phyloP scores from a whole-genome alignment of 2,329 filamentous ascomycete genomes.

The Ophiostoma himal-ulmi region DNA sequence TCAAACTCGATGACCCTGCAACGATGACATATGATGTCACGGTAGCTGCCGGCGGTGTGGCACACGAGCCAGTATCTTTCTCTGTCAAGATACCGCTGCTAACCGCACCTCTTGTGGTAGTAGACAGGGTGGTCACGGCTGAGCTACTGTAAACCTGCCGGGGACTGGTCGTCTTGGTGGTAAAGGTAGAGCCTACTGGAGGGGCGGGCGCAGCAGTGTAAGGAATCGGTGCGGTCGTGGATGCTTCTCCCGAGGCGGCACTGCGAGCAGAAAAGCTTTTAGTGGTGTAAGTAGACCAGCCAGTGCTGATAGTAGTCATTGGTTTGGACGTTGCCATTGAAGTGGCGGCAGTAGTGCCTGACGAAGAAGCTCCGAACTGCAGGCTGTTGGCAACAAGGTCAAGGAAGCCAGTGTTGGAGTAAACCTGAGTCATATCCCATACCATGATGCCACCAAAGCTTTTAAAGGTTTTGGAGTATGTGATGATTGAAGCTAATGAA shows the following conservation, averaged over 20 bases:
- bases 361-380: not conserved
- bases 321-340: not conserved
- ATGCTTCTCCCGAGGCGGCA: not conserved
- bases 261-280: not conserved
- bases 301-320: not conserved
- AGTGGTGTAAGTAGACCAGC: not conserved
- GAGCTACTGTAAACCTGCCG: not conserved
- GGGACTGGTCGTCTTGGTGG: not conserved
- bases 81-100: not conserved
- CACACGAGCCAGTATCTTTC: not conserved
- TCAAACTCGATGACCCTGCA: not conserved
- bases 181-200: not conserved
- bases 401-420: conserved; percentile 53
- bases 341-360: not conserved
- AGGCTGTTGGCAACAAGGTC: conserved; percentile 38
- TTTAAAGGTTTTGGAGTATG: conserved; percentile 48
- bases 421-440: conserved; percentile 61
- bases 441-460: conserved; percentile 65
- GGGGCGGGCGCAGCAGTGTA: not conserved
- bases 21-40: not conserved
- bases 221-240: not conserved
- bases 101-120: not conserved
- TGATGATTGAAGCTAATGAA: conserved; percentile 46
- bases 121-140: not conserved
- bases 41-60: not conserved